A percentile compares a stretch with the other conserved stretches of the same genome.
Conservation (phyloP, 805 yeast species). For the Lipomyces yamanashiensis region DNA sequence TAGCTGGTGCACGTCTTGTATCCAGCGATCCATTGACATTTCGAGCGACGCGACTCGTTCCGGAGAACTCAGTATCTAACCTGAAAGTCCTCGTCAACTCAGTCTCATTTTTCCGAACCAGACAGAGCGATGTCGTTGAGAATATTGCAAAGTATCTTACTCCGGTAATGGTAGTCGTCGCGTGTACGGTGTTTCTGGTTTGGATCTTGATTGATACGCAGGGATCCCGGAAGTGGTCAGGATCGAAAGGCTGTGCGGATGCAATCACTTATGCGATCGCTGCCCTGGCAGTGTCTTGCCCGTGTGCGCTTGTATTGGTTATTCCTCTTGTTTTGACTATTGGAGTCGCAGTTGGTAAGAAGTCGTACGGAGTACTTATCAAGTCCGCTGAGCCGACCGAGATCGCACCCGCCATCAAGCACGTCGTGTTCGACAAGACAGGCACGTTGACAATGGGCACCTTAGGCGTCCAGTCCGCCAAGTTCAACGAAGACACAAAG, state of each 20-base stretch:
- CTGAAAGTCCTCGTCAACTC: slow-evolving; percentile 70
- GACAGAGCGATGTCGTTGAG: slow-evolving; percentile 72
- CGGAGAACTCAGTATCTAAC: slow-evolving; percentile 55
- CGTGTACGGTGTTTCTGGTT: slow-evolving; percentile 57
- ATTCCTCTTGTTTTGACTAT: slow-evolving; percentile 35
- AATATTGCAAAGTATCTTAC: slow-evolving; percentile 69
- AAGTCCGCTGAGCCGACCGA: slow-evolving; percentile 27
- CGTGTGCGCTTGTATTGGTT: slow-evolving; percentile 38
- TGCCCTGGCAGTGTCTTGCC: slow-evolving; percentile 32
- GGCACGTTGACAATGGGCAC: slow-evolving; percentile 34
- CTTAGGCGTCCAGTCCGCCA: slow-evolving; percentile 10
- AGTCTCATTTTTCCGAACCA: slow-evolving; percentile 70
- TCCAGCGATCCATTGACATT: slow-evolving; percentile 56
- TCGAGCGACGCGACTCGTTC: slow-evolving; percentile 48
- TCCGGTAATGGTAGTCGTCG: slow-evolving; percentile 63
- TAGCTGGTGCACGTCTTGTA: slow-evolving; percentile 70
- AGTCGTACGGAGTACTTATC: slow-evolving; percentile 23
- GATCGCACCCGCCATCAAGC: slow-evolving; percentile 15
- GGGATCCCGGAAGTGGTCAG: slow-evolving; percentile 43
- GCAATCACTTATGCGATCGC: slow-evolving; percentile 31
- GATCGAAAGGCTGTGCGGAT: slow-evolving; percentile 7
- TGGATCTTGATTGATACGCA: slow-evolving; percentile 78
- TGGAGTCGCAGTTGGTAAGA: slow-evolving; percentile 35
- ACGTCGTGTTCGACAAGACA: slow-evolving; percentile 37
- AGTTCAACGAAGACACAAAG: slow-evolving; percentile 8